Evolutionary conservation across 345 rosid species (phyloP).

Genomic region (Populus alba): DNA sequence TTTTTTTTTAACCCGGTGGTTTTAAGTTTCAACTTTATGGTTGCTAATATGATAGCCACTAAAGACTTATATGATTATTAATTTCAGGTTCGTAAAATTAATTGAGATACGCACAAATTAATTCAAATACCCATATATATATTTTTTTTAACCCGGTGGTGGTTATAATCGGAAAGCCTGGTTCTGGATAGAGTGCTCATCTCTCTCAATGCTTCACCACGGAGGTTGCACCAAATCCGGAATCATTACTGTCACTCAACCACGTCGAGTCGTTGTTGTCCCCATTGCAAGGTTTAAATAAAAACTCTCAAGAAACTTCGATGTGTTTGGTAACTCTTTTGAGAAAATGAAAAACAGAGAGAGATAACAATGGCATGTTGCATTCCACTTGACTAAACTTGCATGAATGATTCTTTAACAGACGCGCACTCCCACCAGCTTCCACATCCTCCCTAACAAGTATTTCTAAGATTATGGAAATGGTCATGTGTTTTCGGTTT

Average conservation of each 20-base stretch:
- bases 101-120: no score
- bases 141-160: constrained; percentile 48
- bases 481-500: no score
- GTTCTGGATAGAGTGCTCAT: constrained; percentile 97
- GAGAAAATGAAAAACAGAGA: no score
- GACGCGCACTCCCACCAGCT: constrained; percentile 39
- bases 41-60: no score
- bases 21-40: no score
- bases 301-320: not conserved
- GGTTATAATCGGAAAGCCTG: constrained; percentile 85
- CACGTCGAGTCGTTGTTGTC: constrained; percentile 95
- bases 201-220: constrained; percentile 92
- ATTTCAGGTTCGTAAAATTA: no score
- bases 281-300: constrained; percentile 69
- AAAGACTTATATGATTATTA: no score
- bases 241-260: constrained; percentile 79
- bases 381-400: not conserved
- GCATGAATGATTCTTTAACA: constrained; percentile 14
- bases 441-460: no score
- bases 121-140: no score
- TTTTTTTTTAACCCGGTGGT: no score
- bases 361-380: not conserved
- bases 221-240: constrained; percentile 75
- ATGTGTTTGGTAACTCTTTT: not conserved
- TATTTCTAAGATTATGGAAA: no score